These are phyloP conservation scores for Ramaria sp. DNA, from an alignment of 768 basidiomycete genomes.

Conservation along the genomic window DNA sequence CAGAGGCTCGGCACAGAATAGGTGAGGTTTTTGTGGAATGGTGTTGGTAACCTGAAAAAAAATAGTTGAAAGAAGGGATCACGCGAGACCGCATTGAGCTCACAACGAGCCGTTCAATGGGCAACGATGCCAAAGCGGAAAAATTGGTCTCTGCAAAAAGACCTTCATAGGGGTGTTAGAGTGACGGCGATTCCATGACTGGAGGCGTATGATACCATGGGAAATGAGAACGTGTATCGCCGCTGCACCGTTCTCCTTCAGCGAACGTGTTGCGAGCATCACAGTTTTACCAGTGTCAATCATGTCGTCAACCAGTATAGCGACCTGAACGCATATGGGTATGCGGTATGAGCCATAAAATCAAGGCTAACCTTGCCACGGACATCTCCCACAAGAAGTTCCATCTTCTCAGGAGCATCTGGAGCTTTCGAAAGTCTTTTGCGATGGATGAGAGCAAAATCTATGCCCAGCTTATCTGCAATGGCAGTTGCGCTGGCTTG, in stretches of 20 bases:
- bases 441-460: conserved; percentile 92
- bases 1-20: conserved; percentile 7
- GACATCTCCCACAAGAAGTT: conserved; percentile 92
- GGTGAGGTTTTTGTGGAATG: conserved; percentile 70
- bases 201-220: conserved; percentile 51
- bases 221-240: conserved; percentile 82
- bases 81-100: conserved; percentile 18
- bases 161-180: conserved; percentile 31
- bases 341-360: not conserved
- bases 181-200: conserved; percentile 12
- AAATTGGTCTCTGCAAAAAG: conserved; percentile 71
- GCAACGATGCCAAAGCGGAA: conserved; percentile 53
- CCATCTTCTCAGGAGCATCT: conserved; percentile 71
- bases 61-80: not conserved
- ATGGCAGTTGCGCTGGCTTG: conserved; percentile 75
- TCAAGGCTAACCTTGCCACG: conserved; percentile 56
- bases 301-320: conserved; percentile 98
- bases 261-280: conserved; percentile 69
- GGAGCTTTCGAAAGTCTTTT: conserved; percentile 64
- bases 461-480: conserved; percentile 89
- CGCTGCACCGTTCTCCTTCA: conserved; percentile 83
- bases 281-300: conserved; percentile 93
- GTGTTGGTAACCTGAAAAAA: conserved; percentile 79
- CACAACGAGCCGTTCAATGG: conserved; percentile 81
- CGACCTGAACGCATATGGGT: conserved; percentile 40